Base-by-base conservation (phyloP, 208 protist species). In the Angomonas deanei region DNA sequence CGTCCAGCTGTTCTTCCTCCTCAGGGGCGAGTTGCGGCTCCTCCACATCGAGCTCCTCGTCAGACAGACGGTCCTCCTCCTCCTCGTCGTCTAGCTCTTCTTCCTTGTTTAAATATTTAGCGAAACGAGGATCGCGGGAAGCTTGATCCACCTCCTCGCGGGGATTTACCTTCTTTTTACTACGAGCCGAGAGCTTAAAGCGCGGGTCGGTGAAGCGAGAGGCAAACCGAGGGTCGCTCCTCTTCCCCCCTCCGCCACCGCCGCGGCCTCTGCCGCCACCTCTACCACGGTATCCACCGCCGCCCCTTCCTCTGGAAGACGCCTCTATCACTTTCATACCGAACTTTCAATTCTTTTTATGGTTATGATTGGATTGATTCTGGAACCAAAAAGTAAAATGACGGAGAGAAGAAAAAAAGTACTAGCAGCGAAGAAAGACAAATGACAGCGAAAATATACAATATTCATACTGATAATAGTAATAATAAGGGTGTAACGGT, bases 181-280 rank as follows among this genome's bases (percentile, higher is more conserved):
- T 68, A 0, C 21, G 26, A 1, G 72, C 46, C 2, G 90, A 72
- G n/a, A 89, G 50, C 50, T 81, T 68, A 66, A 96, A 96, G 30
- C 91, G 86, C 3, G 91, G 84, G 57, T 96, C 91, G 2, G 85
- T 96, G 73, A 92, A 93, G 63, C 91, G 86, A 0, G 91, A 74
- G 47, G 73, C 70, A 36, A 96, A 96, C 23, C 91, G 82, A 30
- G 69, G 50, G 39, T 96, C 91, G 10, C 69, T 73, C 0, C 55
- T 42, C 2, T 67, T 56, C 15, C 72, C 56, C 24, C 64, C 6
- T 38, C 57, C 13, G 66, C 68, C 42, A 50, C 42, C 70, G 1
- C 72, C 49, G 21, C 74, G 62, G 42, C 78, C 70, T 19, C 76
- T 68, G 2, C 73, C 53, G 24, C 70, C 49, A 23, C 61, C 30